Conservation (phyloP, 202 grass and related monocot genomes). For the Musa balbisiana region DNA sequence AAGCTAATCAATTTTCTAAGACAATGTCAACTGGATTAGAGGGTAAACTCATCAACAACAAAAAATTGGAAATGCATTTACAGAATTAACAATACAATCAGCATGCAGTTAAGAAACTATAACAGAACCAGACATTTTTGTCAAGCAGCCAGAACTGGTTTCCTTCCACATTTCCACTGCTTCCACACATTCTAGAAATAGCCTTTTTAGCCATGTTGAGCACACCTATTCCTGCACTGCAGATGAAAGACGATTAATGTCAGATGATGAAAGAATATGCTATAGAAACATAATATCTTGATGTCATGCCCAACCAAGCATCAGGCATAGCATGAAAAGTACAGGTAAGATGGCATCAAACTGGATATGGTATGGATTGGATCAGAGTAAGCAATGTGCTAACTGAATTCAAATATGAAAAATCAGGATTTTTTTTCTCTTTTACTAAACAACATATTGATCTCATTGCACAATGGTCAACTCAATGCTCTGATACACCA, state of each 20-base stretch:
- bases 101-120: background rate
- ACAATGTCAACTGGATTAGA: background rate
- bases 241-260: slow-evolving; percentile 29
- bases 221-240: slow-evolving; percentile 98
- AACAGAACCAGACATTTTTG: slow-evolving; percentile 65
- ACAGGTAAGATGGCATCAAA: background rate
- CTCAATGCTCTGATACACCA: background rate
- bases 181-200: slow-evolving; percentile 65
- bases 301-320: background rate
- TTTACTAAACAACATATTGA: background rate
- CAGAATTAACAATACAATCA: background rate
- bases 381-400: background rate
- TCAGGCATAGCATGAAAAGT: background rate
- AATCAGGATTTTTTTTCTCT: background rate
- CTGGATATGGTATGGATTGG: background rate
- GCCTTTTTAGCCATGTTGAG: slow-evolving; percentile 79
- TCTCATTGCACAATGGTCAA: background rate
- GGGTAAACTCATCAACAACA: background rate
- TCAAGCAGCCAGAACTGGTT: slow-evolving; percentile 97
- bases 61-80: background rate
- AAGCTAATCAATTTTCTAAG: background rate
- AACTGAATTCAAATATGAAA: background rate
- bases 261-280: slow-evolving; percentile 6
- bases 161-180: slow-evolving; percentile 37
- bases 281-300: background rate